phyloP scores from a whole-genome alignment of 441 rosid species.

The Viola pubescens region DNA sequence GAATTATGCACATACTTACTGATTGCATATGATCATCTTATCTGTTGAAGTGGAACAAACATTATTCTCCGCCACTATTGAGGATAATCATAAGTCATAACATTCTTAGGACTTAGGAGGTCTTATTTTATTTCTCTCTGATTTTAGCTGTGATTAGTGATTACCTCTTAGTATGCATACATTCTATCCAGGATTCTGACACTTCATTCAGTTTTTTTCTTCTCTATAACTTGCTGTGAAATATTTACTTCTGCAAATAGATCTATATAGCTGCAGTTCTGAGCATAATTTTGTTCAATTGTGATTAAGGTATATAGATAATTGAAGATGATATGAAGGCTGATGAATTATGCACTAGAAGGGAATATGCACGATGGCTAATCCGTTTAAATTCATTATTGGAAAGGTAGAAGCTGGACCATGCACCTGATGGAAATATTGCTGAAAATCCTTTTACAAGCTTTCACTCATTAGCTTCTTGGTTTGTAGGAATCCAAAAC shows the following conservation, averaged over 20 bases:
- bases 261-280: slow-evolving; percentile 31
- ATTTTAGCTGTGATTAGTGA: too few relatives aligned
- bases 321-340: slow-evolving; percentile 52
- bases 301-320: slow-evolving; percentile 57
- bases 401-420: slow-evolving; percentile 52
- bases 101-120: too few relatives aligned
- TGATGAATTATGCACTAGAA: slow-evolving; percentile 69
- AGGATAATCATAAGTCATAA: too few relatives aligned
- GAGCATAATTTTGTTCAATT: slow-evolving; percentile 34
- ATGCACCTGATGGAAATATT: slow-evolving; percentile 2
- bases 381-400: slow-evolving; percentile 49
- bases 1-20: too few relatives aligned
- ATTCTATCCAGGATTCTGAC: background rate
- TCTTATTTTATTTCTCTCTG: too few relatives aligned
- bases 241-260: background rate
- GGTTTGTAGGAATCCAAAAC: slow-evolving; percentile 54
- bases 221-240: too few relatives aligned
- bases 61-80: too few relatives aligned
- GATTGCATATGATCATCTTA: background rate
- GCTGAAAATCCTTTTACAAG: slow-evolving; percentile 10
- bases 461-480: slow-evolving; percentile 14
- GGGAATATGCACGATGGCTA: slow-evolving; percentile 90
- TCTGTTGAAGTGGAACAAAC: background rate
- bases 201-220: background rate
- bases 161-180: too few relatives aligned